A percentile compares a stretch with the other conserved stretches of the same genome.
Conservation (phyloP, 2,329 filamentous ascomycete species). For the Penicillium griseofulvum region DNA sequence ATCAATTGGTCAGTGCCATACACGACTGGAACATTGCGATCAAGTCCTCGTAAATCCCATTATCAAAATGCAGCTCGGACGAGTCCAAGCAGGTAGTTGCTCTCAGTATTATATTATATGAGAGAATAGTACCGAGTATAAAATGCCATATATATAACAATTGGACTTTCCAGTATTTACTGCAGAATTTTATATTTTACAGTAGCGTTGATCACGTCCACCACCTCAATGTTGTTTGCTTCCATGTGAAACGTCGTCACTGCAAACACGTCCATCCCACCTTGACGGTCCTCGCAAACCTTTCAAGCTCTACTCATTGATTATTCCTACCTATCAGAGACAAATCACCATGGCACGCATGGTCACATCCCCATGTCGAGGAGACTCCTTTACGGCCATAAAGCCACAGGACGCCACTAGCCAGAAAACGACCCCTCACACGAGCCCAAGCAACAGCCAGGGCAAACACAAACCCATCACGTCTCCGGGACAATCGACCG, state of each 20-base stretch:
- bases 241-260: neutral
- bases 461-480: constrained; percentile 28
- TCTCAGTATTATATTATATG: neutral
- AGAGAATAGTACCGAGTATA: neutral
- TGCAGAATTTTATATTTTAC: no score
- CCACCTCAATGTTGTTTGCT: neutral
- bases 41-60: neutral
- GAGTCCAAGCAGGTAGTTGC: neutral
- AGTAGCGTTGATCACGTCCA: no score
- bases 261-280: neutral
- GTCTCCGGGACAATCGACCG: constrained; percentile 20
- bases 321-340: neutral
- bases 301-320: neutral
- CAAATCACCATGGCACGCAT: neutral
- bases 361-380: neutral
- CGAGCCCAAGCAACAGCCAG: constrained; percentile 30
- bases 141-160: neutral
- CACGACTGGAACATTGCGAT: neutral
- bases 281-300: no score
- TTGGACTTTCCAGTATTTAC: neutral
- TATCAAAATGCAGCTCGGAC: neutral
- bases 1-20: neutral
- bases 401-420: neutral
- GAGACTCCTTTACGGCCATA: neutral
- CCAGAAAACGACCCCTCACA: neutral